Conservation (phyloP, 805 yeast species). For the Candida ortonii region DNA sequence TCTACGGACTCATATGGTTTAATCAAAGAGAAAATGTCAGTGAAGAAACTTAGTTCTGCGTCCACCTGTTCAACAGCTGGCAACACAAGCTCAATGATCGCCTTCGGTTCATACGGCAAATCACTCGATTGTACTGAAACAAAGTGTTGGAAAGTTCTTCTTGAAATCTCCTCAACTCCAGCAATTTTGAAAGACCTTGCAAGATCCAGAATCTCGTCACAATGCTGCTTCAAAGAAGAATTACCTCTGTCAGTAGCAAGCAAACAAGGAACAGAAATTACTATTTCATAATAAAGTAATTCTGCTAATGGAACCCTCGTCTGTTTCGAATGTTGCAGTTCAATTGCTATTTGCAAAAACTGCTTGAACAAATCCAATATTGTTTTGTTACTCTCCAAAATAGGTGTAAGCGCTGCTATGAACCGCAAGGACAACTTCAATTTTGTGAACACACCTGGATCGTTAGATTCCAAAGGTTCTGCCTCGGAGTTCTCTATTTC, state of each 20-base stretch:
- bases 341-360: conserved; percentile 54
- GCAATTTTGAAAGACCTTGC: conserved; percentile 34
- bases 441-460: conserved; percentile 64
- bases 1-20: conserved; percentile 14
- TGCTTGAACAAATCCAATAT: conserved; percentile 45
- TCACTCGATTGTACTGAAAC: conserved; percentile 34
- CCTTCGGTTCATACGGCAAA: conserved; percentile 51
- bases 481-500: conserved; percentile 13
- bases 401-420: conserved; percentile 61
- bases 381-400: conserved; percentile 47
- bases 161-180: conserved; percentile 1
- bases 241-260: conserved; percentile 24
- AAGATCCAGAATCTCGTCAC: conserved; percentile 44
- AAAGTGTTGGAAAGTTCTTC: conserved; percentile 32
- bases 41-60: conserved; percentile 38
- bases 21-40: conserved; percentile 31
- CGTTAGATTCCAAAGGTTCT: conserved; percentile 26
- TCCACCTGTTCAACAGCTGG: conserved; percentile 51
- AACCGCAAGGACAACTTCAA: conserved; percentile 71
- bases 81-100: conserved; percentile 46
- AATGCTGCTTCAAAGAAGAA: conserved; percentile 30
- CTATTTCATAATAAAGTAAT: conserved; percentile 58
- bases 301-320: conserved; percentile 61
- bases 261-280: conserved; percentile 62
- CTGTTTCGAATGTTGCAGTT: conserved; percentile 43